Evolutionary conservation across 352 stramenopile genomes (phyloP), one percentile per base, ranked within the genome.

Genomic region (Phytopythium chamaehyphon): DNA sequence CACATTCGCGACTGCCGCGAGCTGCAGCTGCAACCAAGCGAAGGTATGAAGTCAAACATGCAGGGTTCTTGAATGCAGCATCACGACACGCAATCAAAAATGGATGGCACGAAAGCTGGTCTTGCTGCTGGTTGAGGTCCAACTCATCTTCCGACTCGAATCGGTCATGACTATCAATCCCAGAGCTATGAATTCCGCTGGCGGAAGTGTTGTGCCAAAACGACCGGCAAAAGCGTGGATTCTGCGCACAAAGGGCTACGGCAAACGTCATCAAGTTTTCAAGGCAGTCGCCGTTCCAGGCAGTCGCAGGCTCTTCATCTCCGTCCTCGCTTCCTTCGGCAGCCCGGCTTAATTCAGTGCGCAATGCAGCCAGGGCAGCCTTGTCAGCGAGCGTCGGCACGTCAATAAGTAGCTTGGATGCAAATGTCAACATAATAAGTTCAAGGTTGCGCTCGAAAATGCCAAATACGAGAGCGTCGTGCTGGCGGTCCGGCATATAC

Each of bases 221-320:
- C 7, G 69, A 65, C 15, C 73, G 70, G 40, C 73, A 76, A 42
- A 92, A 90, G 3, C 55, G 56, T 21, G 71, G 33, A 43, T 89
- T 73, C 21, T 66, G 66, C 51, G 65, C 72, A 26, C 82, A 90
- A 21, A 92, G 55, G 14, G 69, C 69, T 37, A 74, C 79, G 6
- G 79, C 79, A 49, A 87, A 88, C 45, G 83, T 76, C 52, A 92
- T 83, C 55, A 92, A 71, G 55, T 88, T 82, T 33, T 92, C 82
- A 2, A 92, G 59, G 24, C 82, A 90, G 55, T 92, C 82, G 15
- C 82, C 82, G 9, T 69, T 77, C 81, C 81, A 92, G 4, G 64
- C 64, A 1, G 53, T 63, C 18, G 85, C 61, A 55, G 43, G 9
- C 14, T 22, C 24, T 3, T 49, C 43, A 18, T n/a, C 26, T 12